These are phyloP conservation scores for Verbena officinalis DNA, from an alignment of 257 asterid species.

Conservation along the genomic window DNA sequence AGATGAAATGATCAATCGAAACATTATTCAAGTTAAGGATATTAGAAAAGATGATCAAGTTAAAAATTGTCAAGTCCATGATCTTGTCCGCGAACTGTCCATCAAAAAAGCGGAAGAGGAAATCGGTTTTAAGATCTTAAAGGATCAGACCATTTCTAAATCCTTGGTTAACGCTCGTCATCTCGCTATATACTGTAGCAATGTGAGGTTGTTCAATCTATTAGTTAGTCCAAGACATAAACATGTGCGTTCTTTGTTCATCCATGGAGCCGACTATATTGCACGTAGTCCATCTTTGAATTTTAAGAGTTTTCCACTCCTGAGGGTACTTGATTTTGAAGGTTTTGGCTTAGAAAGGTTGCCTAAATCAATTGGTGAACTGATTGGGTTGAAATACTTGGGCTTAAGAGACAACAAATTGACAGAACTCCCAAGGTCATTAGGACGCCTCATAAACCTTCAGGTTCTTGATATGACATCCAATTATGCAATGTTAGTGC, in stretches of 20 bases:
- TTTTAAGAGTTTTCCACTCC: constrained; percentile 19
- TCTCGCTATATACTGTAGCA: not conserved
- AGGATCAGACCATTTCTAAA: not conserved
- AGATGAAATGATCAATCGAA: no score
- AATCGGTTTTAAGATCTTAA: constrained; percentile 19
- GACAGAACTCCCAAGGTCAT: constrained; percentile 21
- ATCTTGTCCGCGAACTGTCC: constrained; percentile 23
- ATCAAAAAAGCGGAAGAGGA: constrained; percentile 29
- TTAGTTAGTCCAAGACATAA: not conserved
- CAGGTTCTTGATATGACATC: constrained; percentile 13
- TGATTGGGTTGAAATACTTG: constrained; percentile 24
- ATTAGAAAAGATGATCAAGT: constrained; percentile 11
- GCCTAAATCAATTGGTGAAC: constrained; percentile 11
- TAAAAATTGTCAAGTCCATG: constrained; percentile 21
- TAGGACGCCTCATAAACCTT: constrained; percentile 19
- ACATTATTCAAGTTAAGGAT: no score
- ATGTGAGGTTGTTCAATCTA: not conserved
- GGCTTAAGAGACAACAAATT: constrained; percentile 13
- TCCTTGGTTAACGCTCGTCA: not conserved
- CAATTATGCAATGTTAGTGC: not conserved
- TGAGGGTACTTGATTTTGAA: constrained; percentile 25
- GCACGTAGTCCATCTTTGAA: not conserved
- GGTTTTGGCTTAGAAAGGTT: not conserved
- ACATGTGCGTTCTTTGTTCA: constrained; percentile 21
- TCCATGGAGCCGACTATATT: not conserved